Conservation (phyloP, 225 moss, liverwort and hornwort genomes). For the Polytrichum commune region DNA sequence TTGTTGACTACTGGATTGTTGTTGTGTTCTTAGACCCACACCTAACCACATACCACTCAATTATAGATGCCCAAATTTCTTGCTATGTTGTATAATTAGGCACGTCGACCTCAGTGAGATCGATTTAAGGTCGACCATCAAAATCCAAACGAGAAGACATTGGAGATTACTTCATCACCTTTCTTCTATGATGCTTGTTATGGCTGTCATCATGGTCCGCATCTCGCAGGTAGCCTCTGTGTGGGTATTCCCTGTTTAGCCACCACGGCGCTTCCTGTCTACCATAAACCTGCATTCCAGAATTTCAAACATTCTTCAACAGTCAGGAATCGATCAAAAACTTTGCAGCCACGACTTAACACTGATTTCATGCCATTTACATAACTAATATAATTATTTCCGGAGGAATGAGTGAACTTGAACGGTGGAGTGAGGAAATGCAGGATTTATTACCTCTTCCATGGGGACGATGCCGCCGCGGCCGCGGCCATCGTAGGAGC, state of each 20-base stretch:
- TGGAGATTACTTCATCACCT: not conserved
- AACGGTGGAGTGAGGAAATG: not conserved
- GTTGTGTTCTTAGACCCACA: too few relatives aligned
- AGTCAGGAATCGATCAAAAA: not conserved
- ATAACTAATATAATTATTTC: too few relatives aligned
- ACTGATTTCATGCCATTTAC: not conserved
- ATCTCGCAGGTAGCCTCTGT: not conserved
- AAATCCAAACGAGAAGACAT: not conserved
- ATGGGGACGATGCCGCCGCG: conserved; percentile 1
- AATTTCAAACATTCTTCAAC: not conserved
- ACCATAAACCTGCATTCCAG: not conserved
- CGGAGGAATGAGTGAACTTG: not conserved
- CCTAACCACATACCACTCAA: too few relatives aligned
- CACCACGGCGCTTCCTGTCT: not conserved
- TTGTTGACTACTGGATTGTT: not conserved
- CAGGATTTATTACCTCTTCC: not conserved
- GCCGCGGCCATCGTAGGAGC: not conserved
- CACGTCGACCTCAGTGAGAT: too few relatives aligned
- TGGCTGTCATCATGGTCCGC: not conserved
- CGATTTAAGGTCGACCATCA: too few relatives aligned
- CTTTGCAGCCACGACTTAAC: not conserved
- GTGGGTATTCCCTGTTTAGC: not conserved
- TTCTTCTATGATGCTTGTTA: not conserved
- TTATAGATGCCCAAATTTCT: too few relatives aligned
- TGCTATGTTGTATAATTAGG: too few relatives aligned